Conservation (phyloP, 371 early-diverging fungal species). For the Mortierella sp. region DNA sequence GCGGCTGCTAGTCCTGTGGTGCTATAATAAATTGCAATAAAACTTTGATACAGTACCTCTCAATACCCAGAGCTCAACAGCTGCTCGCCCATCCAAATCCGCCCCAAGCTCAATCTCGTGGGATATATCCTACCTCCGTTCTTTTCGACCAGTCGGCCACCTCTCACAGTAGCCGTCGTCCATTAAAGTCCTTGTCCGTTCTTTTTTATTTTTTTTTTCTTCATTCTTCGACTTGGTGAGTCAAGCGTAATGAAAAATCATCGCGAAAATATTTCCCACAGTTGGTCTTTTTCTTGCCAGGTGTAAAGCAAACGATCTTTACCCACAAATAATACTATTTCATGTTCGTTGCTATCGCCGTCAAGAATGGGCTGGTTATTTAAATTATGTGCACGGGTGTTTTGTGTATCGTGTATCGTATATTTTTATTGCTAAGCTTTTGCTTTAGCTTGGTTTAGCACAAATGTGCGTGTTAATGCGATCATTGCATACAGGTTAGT, state of each 20-base stretch:
- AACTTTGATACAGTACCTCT: conserved; percentile 1
- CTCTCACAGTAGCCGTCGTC: too few species aligned
- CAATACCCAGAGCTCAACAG: background rate
- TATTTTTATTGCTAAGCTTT: conserved; percentile 1
- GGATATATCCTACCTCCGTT: background rate
- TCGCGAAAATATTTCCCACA: background rate
- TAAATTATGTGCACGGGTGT: background rate
- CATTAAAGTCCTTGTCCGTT: too few species aligned
- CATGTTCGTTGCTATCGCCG: background rate
- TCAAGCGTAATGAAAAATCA: background rate
- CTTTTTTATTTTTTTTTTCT: too few species aligned
- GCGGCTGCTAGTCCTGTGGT: background rate
- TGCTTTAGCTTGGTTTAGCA: background rate
- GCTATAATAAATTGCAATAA: conserved; percentile 15
- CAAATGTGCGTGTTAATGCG: conserved; percentile 9
- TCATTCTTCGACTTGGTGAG: too few species aligned
- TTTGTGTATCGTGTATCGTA: background rate
- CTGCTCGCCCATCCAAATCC: background rate
- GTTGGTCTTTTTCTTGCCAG: background rate
- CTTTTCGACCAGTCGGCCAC: background rate
- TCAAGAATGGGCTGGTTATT: background rate
- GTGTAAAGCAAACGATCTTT: background rate
- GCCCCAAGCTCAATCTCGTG: conserved; percentile 1
- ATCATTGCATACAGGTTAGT: background rate
- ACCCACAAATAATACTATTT: background rate